Base-by-base conservation (phyloP, 1,139 yeast genomes). In the Blastobotrys petasosporus region DNA sequence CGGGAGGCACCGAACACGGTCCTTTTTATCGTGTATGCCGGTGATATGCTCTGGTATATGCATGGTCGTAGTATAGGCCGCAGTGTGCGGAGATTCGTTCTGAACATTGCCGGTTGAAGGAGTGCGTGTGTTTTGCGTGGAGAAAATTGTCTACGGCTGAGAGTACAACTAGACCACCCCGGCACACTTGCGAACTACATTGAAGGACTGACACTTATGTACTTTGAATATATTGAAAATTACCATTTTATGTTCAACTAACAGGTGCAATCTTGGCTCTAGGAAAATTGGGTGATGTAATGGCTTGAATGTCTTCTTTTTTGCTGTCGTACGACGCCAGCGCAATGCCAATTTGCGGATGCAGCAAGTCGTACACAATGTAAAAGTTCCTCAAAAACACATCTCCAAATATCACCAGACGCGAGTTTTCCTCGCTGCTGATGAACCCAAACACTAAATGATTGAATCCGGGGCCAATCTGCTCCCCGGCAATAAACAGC, bases 331-430 rank as follows among this genome's bases (percentile, higher is more conserved):
- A 52, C n/a, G 48, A 50, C 11, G 64, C 62, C 31, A 44, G 35
- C 4, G 61, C 64, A 16, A 60, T 41, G 3, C 57, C 64, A 20
- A 59, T 53, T 43, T 58, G 58, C 30, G 54, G 49, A 39, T 51
- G 38, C 11, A 43, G 55, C 32, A 50, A 25, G 41, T 60, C 64
- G 42, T 57, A 60, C 7, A 58, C 62, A 13, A 57, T 53, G 38
- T 60, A 60, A 39, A 60, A 51, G 23, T 53, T 54, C 28, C 62
- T 48, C 42, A 60, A 44, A 41, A 60, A 57, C 11, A 55, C 56
- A 36, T 60, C 62, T n/a, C 64, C 64, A 17, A 60, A 43, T 29
- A 60, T 51, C 32, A 56, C 45, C 28, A 52, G 49, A 28, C 49
- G 40, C 12, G 50, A 48, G 30, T 49, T 51, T 10, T 45, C 43